Percentiles rank a stretch among this genome's conserved stretches.
Evolutionary conservation across 2,329 filamentous ascomycete genomes (phyloP).

Genomic region (Ascochyta rabiei): DNA sequence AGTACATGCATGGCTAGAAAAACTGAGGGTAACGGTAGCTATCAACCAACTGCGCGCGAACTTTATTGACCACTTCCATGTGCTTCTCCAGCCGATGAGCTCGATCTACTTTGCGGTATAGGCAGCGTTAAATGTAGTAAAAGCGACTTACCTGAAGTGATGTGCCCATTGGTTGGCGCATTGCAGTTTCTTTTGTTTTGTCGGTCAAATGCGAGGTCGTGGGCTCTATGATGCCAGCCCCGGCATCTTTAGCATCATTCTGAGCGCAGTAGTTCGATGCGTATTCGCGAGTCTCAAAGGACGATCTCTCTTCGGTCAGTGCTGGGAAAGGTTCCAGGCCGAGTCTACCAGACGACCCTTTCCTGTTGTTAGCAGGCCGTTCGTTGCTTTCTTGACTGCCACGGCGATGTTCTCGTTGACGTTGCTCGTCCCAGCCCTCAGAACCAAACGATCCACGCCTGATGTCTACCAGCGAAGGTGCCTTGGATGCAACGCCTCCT

Average conservation of each 20-base stretch:
- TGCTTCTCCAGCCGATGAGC: neutral
- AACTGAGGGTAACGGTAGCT: neutral
- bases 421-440: constrained; percentile 42
- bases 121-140: neutral
- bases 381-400: constrained; percentile 33
- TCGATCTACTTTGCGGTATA: neutral
- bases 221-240: constrained; percentile 9
- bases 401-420: constrained; percentile 32
- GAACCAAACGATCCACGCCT: constrained; percentile 45
- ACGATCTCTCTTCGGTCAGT: constrained; percentile 35
- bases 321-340: constrained; percentile 38
- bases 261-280: constrained; percentile 2
- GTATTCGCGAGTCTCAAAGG: constrained; percentile 11
- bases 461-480: constrained; percentile 53
- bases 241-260: constrained; percentile 17
- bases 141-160: constrained; percentile 26
- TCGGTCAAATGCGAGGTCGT: constrained; percentile 29
- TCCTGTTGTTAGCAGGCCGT: constrained; percentile 15
- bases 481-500: constrained; percentile 48
- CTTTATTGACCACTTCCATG: neutral
- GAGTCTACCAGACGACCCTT: constrained; percentile 22
- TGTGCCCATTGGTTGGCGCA: constrained; percentile 18
- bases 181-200: constrained; percentile 18
- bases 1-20: neutral
- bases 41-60: neutral